These are phyloP conservation scores for Leccinum colubrinum DNA, from an alignment of 1,284 basidiomycete genomes.

Conservation along the genomic window DNA sequence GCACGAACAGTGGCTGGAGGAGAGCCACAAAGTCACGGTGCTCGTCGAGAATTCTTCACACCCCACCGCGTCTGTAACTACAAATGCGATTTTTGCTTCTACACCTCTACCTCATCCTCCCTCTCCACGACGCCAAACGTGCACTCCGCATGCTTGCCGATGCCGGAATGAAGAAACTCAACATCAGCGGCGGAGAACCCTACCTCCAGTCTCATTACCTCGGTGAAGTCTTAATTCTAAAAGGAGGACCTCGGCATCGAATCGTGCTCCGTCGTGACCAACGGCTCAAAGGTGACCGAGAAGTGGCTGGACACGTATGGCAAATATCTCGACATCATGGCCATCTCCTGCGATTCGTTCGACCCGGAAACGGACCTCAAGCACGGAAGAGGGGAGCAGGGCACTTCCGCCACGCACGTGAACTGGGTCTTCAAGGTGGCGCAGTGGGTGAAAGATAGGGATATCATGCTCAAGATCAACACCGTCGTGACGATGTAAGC, in stretches of 20 bases:
- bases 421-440: constrained; percentile 10
- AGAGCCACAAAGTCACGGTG: too few relatives aligned
- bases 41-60: too few relatives aligned
- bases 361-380: constrained; percentile 34
- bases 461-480: constrained; percentile 23
- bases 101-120: constrained; percentile 33
- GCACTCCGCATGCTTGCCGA: constrained; percentile 35
- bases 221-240: constrained; percentile 38
- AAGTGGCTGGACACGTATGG: constrained; percentile 38
- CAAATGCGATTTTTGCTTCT: constrained; percentile 38
- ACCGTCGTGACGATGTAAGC: constrained; percentile 15
- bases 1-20: too few relatives aligned
- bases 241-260: constrained; percentile 38
- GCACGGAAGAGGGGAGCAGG: constrained; percentile 32
- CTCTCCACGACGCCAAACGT: constrained; percentile 33
- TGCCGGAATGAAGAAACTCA: constrained; percentile 40
- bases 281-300: constrained; percentile 39
- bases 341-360: constrained; percentile 40
- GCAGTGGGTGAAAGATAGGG: constrained; percentile 17
- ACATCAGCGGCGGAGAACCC: constrained; percentile 41
- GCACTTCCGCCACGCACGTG: constrained; percentile 19
- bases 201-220: constrained; percentile 37
- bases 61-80: constrained; percentile 31
- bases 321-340: constrained; percentile 38
- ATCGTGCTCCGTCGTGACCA: constrained; percentile 37